Conservation (phyloP, 2,329 filamentous ascomycete species). For the Talaromyces sp. region DNA sequence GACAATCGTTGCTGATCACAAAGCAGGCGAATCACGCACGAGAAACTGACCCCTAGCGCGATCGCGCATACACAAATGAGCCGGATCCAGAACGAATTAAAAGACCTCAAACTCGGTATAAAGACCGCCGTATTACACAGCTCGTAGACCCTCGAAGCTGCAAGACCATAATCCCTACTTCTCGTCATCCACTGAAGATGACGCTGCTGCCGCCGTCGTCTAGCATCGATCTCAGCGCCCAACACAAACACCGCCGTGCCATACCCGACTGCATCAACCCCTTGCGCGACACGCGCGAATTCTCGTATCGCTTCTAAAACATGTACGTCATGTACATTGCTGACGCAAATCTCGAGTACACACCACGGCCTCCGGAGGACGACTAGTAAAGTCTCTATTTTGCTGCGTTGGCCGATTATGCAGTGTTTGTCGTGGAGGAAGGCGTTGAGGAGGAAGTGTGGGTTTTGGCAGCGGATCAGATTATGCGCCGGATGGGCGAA, state of each 20-base stretch:
- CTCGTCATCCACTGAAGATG: neutral
- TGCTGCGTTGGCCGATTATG: constrained; percentile 14
- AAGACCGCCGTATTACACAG: constrained; percentile 14
- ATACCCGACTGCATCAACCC: constrained; percentile 10
- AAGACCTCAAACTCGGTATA: constrained; percentile 14
- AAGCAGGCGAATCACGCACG: constrained; percentile 6
- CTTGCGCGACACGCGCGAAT: constrained; percentile 14
- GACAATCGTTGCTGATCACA: neutral
- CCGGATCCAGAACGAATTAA: constrained; percentile 17
- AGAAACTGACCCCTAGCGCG: constrained; percentile 6
- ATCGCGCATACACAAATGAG: constrained; percentile 16
- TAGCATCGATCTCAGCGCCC: constrained; percentile 10
- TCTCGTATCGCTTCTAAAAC: neutral
- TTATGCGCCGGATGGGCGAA: neutral
- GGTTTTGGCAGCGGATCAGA: neutral
- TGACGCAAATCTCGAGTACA: constrained; percentile 18
- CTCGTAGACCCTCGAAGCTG: neutral
- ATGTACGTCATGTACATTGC: neutral
- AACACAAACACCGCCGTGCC: constrained; percentile 15
- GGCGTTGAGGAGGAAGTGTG: constrained; percentile 19
- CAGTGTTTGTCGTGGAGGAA: constrained; percentile 11
- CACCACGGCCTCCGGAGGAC: constrained; percentile 18
- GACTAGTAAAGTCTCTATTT: constrained; percentile 8
- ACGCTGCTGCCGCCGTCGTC: neutral
- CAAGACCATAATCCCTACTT: neutral